These are phyloP conservation scores for Phytopythium delawarense DNA, from an alignment of 352 stramenopile genomes.

Conservation along the genomic window DNA sequence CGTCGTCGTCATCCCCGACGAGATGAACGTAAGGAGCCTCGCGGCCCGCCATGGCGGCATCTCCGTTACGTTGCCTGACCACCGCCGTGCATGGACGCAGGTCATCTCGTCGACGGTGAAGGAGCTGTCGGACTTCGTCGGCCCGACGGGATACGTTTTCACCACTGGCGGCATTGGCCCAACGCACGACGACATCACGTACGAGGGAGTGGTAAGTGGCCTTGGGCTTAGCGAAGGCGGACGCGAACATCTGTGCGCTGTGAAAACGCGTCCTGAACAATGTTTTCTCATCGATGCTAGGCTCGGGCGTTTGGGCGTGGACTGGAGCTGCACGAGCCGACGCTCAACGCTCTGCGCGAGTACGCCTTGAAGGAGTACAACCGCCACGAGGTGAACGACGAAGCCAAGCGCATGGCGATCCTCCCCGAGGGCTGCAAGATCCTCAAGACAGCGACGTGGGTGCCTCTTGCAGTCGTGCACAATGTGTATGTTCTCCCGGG, in stretches of 20 bases:
- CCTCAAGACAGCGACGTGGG: constrained; percentile 55
- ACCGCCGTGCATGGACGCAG: constrained; percentile 15
- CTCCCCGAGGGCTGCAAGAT: constrained; percentile 57
- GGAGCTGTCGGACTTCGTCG: constrained; percentile 68
- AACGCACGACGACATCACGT: constrained; percentile 87
- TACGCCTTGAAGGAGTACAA: constrained; percentile 28
- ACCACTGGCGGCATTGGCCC: constrained; percentile 81
- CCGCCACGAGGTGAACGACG: constrained; percentile 48
- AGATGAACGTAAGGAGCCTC: constrained; percentile 41
- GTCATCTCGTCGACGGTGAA: constrained; percentile 71
- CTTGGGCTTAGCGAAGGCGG: not conserved
- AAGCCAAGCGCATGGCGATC: constrained; percentile 69
- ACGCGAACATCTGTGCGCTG: no score
- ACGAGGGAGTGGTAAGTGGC: constrained; percentile 61
- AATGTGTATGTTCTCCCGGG: constrained; percentile 86
- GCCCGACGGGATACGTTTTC: constrained; percentile 76
- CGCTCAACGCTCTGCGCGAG: constrained; percentile 47
- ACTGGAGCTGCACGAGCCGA: constrained; percentile 66
- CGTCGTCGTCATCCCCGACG: constrained; percentile 75
- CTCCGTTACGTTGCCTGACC: not conserved
- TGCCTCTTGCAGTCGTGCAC: constrained; percentile 67
- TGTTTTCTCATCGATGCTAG: constrained; percentile 20
- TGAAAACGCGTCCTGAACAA: constrained; percentile 7
- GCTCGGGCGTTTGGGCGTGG: constrained; percentile 68
- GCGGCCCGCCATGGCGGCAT: no score